Conservation (phyloP, 1,139 yeast species). For the Nakaseomyces bracarensis region DNA sequence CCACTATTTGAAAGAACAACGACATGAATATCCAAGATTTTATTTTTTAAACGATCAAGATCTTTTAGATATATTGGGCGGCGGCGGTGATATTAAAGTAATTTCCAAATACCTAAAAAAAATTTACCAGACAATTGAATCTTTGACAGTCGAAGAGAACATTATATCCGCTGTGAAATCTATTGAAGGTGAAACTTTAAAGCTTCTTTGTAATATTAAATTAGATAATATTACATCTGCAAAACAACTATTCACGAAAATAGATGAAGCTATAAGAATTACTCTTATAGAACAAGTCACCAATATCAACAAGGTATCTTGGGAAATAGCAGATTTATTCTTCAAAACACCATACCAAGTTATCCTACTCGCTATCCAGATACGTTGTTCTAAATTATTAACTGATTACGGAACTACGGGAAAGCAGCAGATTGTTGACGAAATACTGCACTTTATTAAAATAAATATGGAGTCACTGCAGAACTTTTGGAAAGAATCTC, state of each 20-base stretch:
- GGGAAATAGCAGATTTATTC: neutral
- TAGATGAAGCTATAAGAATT: neutral
- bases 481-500: neutral
- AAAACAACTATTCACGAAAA: neutral
- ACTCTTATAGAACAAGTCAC: neutral
- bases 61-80: constrained; percentile 72
- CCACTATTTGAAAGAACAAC: constrained; percentile 72
- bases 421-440: neutral
- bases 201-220: constrained; percentile 40
- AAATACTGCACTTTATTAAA: neutral
- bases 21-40: constrained; percentile 72
- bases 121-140: constrained; percentile 61
- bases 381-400: neutral
- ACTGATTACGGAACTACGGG: neutral
- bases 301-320: neutral
- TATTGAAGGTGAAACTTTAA: constrained; percentile 53
- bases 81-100: constrained; percentile 41
- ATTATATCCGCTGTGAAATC: constrained; percentile 47
- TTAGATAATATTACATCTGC: constrained; percentile 17
- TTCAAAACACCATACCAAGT: neutral
- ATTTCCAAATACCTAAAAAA: constrained; percentile 59
- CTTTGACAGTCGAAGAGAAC: constrained; percentile 38
- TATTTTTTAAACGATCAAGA: constrained; percentile 91
- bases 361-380: neutral
- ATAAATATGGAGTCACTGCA: neutral